These are phyloP conservation scores for Zygoascus hellenicus DNA, from an alignment of 1,139 yeast genomes.

Conservation along the genomic window DNA sequence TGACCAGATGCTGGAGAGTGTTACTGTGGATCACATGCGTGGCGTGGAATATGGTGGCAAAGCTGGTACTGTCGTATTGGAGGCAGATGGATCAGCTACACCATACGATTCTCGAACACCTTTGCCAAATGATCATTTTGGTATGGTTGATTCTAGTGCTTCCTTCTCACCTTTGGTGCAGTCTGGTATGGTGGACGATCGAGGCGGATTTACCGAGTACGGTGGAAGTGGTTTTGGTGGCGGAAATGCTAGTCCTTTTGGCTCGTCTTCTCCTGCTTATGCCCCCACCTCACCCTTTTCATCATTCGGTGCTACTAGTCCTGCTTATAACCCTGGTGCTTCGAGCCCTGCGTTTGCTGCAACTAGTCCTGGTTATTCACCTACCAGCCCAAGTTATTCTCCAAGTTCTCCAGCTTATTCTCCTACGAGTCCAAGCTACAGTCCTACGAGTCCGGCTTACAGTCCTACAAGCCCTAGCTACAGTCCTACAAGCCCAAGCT, in stretches of 20 bases:
- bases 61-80: slow-evolving; percentile 40
- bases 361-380: slow-evolving; percentile 64
- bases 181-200: slow-evolving; percentile 72
- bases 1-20: slow-evolving; percentile 72
- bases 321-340: slow-evolving; percentile 57
- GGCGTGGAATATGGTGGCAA: slow-evolving; percentile 23
- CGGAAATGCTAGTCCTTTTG: slow-evolving; percentile 41
- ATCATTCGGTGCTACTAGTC: slow-evolving; percentile 63
- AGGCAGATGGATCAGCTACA: slow-evolving; percentile 80
- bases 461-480: slow-evolving; percentile 71
- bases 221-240: slow-evolving; percentile 48
- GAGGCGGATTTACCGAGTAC: slow-evolving; percentile 92
- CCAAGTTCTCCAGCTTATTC: slow-evolving; percentile 59
- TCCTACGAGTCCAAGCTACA: slow-evolving; percentile 61
- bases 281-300: slow-evolving; percentile 63
- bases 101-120: slow-evolving; percentile 84
- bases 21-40: slow-evolving; percentile 45
- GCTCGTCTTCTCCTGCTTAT: slow-evolving; percentile 58
- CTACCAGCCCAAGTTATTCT: slow-evolving; percentile 71
- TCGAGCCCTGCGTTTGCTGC: slow-evolving; percentile 61
- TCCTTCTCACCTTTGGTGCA: slow-evolving; percentile 88
- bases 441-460: slow-evolving; percentile 56
- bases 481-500: slow-evolving; percentile 60
- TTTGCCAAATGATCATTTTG: slow-evolving; percentile 61
- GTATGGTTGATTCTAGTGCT: slow-evolving; percentile 65